Conservation (phyloP, 306 rosid genomes). For the Luffa acutangula region DNA sequence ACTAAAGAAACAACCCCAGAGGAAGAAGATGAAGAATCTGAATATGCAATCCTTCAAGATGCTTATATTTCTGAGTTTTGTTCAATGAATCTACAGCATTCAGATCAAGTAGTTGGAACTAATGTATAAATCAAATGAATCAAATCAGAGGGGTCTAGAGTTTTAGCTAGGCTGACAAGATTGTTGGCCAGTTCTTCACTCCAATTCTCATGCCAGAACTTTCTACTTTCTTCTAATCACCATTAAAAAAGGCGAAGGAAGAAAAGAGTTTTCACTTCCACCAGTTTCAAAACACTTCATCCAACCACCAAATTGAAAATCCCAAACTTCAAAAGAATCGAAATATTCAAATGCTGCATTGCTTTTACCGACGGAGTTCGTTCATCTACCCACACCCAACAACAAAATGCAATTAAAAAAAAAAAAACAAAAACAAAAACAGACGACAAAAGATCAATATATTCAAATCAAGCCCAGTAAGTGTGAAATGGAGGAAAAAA, state of each 20-base stretch:
- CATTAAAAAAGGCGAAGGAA: constrained; percentile 15
- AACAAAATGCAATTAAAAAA: neutral
- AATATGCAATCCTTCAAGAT: neutral
- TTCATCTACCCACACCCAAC: constrained; percentile 52
- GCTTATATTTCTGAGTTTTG: neutral
- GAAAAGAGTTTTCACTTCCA: neutral
- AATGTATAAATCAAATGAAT: neutral
- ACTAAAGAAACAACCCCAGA: neutral
- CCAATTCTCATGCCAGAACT: constrained; percentile 18
- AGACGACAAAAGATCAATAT: neutral
- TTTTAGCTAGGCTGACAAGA: constrained; percentile 22
- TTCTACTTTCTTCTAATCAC: constrained; percentile 5
- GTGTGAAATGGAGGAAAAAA: constrained; percentile 1
- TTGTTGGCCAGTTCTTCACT: constrained; percentile 11
- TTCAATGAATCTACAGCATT: neutral
- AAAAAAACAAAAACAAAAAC: neutral
- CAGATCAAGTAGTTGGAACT: constrained; percentile 3
- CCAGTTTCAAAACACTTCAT: neutral
- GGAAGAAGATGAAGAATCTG: neutral
- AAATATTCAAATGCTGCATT: constrained; percentile 18
- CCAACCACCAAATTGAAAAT: constrained; percentile 6
- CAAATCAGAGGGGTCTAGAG: constrained; percentile 26
- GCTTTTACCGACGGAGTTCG: constrained; percentile 67
- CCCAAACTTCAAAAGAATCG: neutral
- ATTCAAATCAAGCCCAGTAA: neutral